Evolutionary conservation across 2,329 filamentous ascomycete species (phyloP).

Genomic region (Knufia fluminis): DNA sequence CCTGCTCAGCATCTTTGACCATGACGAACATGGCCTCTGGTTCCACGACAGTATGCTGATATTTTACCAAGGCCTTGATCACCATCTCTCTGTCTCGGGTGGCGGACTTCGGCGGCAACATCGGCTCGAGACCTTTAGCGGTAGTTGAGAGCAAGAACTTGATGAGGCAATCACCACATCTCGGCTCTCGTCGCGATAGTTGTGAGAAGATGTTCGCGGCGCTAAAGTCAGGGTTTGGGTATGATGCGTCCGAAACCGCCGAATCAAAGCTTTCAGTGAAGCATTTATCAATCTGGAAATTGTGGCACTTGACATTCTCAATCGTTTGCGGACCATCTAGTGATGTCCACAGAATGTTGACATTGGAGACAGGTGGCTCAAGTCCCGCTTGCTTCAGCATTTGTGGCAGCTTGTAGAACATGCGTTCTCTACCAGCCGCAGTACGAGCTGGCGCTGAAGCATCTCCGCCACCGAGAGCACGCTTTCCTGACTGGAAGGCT

Average conservation of each 20-base stretch:
- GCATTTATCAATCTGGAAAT: constrained; percentile 17
- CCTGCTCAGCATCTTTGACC: constrained; percentile 18
- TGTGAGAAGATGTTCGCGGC: constrained; percentile 14
- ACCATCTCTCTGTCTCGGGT: constrained; percentile 13
- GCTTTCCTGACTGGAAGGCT: constrained; percentile 12
- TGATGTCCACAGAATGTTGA: constrained; percentile 16
- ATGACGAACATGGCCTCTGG: constrained; percentile 16
- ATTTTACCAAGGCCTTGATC: constrained; percentile 16
- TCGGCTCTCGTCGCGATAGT: constrained; percentile 12
- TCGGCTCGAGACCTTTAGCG: constrained; percentile 10
- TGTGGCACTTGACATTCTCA: constrained; percentile 14
- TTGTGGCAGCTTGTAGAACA: constrained; percentile 16
- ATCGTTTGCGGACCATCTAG: constrained; percentile 15
- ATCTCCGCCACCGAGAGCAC: constrained; percentile 10
- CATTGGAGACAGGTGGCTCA: constrained; percentile 14
- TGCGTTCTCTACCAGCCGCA: constrained; percentile 13
- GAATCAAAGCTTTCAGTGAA: constrained; percentile 14
- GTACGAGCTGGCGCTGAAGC: not conserved
- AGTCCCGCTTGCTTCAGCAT: constrained; percentile 15
- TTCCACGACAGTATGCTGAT: constrained; percentile 14
- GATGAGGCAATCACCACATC: constrained; percentile 17
- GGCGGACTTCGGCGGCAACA: constrained; percentile 13
- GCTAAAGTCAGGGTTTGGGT: constrained; percentile 14
- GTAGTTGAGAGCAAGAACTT: constrained; percentile 15
- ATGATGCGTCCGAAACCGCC: constrained; percentile 10